Conservation (phyloP, 768 basidiomycete genomes). For the Collybia sp. region DNA sequence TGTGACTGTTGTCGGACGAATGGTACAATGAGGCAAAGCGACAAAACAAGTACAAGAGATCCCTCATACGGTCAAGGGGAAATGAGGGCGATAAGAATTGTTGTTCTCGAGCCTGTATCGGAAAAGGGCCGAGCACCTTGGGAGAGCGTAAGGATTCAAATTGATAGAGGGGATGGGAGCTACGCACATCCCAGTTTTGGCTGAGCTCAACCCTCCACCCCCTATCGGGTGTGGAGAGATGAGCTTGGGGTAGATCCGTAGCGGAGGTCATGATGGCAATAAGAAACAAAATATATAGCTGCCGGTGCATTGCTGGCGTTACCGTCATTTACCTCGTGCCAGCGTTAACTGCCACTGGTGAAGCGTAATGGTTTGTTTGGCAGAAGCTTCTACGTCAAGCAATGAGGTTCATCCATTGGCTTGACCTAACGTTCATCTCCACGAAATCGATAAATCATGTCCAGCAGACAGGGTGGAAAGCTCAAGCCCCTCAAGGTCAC, state of each 20-base stretch:
- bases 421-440: neutral
- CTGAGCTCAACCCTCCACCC: slow-evolving; percentile 22
- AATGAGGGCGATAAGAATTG: slow-evolving; percentile 77
- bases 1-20: slow-evolving; percentile 33
- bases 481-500: slow-evolving; percentile 81
- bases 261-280: slow-evolving; percentile 2
- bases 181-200: slow-evolving; percentile 28
- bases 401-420: neutral
- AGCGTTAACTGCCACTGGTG: too few species aligned
- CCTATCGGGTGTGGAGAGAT: too few species aligned
- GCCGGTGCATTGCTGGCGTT: too few species aligned
- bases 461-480: slow-evolving; percentile 78
- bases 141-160: slow-evolving; percentile 2
- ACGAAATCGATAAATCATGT: slow-evolving; percentile 33
- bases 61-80: slow-evolving; percentile 56
- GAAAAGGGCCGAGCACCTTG: slow-evolving; percentile 80
- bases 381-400: slow-evolving; percentile 4
- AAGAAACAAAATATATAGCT: neutral
- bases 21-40: slow-evolving; percentile 2
- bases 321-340: too few species aligned
- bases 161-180: neutral
- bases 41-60: slow-evolving; percentile 1
- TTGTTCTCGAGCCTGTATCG: slow-evolving; percentile 80
- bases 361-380: slow-evolving; percentile 7
- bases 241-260: neutral